Base-by-base conservation (phyloP, 1,139 yeast species). In the Hyphopichia buzzinii region DNA sequence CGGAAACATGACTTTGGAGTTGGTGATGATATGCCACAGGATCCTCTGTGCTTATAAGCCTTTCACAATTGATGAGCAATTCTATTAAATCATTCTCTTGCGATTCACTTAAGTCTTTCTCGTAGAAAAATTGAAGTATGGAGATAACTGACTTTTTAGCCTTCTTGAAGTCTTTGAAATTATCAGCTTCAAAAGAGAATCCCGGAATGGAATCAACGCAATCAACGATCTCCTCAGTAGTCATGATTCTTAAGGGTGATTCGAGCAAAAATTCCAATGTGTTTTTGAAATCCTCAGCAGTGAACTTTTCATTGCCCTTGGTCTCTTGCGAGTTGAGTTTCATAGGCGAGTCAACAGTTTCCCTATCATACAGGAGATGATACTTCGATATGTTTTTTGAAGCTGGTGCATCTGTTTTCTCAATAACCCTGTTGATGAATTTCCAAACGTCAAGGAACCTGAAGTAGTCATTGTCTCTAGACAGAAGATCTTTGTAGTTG, bases 331-430 rank as follows among this genome's bases (percentile, higher is more conserved):
- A 41, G 32, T 51, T 55, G 4, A 65, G 55, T 33, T 58, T 64
- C 58, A 65, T 52, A 1, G 71, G 71, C 1, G 70, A 59, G 12
- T 64, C 70, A n/a, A 52, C 50, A 1, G 54, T 54, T n/a, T 60
- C 61, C 39, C 59, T 59, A 10, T 50, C 48, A 38, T 47, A 51
- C 3, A 55, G 28, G 15, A 16, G 17, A 12, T 16, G 10, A 12
- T 19, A 19, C 23, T 19, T 19, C 8, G 23, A 10, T 3, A 30
- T 7, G 16, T 22, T 10, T 6, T 28, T 29, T 10, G 30, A 11
- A 8, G 29, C 5, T 2, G n/a, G 4, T 16, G 31, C 2, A 8
- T 36, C 37, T 6, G 31, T 11, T 26, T 56, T 60, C 25, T 62
- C 68, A 22, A 62, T 51, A 0, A 56, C 58, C n/a, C 42, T 44